phyloP scores from a whole-genome alignment of 177 flowering plant genomes.

The Telopea speciosissima region DNA sequence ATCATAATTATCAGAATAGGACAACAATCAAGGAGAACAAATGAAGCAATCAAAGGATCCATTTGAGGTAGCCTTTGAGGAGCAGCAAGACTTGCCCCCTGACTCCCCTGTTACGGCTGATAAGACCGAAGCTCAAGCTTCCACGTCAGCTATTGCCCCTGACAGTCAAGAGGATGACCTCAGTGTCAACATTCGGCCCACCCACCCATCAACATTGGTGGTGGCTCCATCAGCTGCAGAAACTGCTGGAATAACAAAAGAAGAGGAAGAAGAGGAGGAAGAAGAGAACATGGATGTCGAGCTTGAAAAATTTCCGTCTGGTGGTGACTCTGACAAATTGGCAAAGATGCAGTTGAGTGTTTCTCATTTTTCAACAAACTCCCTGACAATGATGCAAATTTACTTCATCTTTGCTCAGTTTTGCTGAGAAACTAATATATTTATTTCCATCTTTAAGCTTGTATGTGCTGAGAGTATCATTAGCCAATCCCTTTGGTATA shows the following conservation, averaged over 20 bases:
- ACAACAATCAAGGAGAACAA: too few species aligned
- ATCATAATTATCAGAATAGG: too few species aligned
- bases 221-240: constrained; percentile 8
- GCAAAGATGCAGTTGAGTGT: constrained; percentile 79
- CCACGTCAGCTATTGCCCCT: constrained; percentile 2
- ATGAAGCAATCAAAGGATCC: constrained; percentile 58
- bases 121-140: constrained; percentile 24
- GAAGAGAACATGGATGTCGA: constrained; percentile 92
- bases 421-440: neutral
- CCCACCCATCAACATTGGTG: constrained; percentile 16
- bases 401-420: neutral
- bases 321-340: constrained; percentile 73
- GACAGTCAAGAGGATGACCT: constrained; percentile 8
- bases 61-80: constrained; percentile 71
- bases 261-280: constrained; percentile 79
- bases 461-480: too few species aligned
- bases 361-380: too few species aligned
- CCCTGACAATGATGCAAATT: too few species aligned
- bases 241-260: constrained; percentile 42
- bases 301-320: constrained; percentile 51
- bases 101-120: constrained; percentile 53
- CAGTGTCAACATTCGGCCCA: constrained; percentile 2
- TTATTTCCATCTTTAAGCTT: too few species aligned
- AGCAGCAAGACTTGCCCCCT: constrained; percentile 29
- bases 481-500: too few species aligned